These are phyloP conservation scores for Fusarium metavorans DNA, from an alignment of 2,329 filamentous ascomycete genomes.

Conservation along the genomic window DNA sequence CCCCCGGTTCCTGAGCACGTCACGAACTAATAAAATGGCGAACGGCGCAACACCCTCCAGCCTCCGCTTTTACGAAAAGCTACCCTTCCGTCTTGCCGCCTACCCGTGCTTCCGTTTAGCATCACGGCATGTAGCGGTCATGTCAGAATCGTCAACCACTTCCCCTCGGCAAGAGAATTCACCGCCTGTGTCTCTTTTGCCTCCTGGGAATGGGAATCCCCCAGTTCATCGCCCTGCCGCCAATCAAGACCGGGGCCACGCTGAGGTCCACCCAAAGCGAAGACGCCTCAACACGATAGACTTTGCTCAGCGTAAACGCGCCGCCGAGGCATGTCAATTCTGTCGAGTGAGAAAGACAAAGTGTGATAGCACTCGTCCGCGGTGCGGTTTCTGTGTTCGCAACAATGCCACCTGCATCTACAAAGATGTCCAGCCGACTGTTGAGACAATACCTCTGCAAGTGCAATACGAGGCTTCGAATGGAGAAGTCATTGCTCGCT, in stretches of 20 bases:
- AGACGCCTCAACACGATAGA: background rate
- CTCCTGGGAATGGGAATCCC: background rate
- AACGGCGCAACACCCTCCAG: background rate
- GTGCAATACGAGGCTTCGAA: background rate
- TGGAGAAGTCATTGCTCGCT: background rate
- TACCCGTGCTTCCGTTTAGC: background rate
- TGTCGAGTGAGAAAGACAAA: background rate
- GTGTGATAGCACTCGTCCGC: background rate
- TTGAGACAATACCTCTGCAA: background rate
- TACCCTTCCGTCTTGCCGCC: background rate
- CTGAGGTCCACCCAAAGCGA: background rate
- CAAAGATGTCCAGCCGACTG: background rate
- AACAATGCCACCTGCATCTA: background rate
- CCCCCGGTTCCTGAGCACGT: background rate
- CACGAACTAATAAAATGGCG: background rate
- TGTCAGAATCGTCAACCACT: background rate
- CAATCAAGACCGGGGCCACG: background rate
- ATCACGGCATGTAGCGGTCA: background rate
- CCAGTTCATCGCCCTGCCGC: background rate
- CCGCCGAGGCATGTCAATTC: background rate
- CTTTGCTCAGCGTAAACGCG: background rate
- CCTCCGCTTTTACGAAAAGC: background rate
- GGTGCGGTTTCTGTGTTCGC: background rate
- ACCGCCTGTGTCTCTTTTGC: background rate
- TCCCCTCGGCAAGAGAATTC: background rate